Conservation (phyloP, 2,329 filamentous ascomycete species). For the Escovopsis sp. region DNA sequence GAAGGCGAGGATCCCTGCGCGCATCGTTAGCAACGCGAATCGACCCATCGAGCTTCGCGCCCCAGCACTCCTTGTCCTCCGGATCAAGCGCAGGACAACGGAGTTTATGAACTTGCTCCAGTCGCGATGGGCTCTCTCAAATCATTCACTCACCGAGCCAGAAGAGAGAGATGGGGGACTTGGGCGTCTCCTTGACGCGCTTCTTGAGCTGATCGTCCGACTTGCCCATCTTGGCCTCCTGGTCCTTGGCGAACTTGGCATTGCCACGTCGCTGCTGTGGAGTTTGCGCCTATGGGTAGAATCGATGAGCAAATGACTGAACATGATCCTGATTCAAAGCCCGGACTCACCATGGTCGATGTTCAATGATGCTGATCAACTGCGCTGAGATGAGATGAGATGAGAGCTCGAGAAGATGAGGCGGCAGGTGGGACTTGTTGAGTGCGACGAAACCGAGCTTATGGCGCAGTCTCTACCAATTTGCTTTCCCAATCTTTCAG, state of each 20-base stretch:
- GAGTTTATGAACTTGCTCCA: no score
- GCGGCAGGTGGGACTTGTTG: no score
- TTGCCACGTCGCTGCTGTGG: conserved; percentile 72
- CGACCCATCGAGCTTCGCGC: no score
- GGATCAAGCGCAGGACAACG: background rate
- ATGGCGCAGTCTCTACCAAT: no score
- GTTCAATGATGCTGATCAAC: no score
- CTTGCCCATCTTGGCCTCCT: conserved; percentile 64
- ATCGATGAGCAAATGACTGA: background rate
- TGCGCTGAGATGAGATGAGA: background rate
- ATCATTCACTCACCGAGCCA: conserved; percentile 40
- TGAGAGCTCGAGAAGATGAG: background rate
- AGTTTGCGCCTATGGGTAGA: conserved; percentile 53
- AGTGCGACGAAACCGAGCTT: no score
- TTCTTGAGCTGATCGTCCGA: conserved; percentile 50
- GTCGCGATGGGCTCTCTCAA: no score
- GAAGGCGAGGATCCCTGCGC: conserved; percentile 40
- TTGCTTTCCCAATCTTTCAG: no score
- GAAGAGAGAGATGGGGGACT: conserved; percentile 49
- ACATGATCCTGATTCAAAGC: background rate
- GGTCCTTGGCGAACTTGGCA: conserved; percentile 59
- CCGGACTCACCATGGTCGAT: conserved; percentile 2
- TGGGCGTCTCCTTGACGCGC: conserved; percentile 36
- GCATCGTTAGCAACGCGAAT: background rate
- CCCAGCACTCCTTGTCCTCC: no score